A percentile compares a stretch with the other conserved stretches of the same genome.
phyloP scores from a whole-genome alignment of 176 grass and related monocot species.

The Lolium multiflorum region DNA sequence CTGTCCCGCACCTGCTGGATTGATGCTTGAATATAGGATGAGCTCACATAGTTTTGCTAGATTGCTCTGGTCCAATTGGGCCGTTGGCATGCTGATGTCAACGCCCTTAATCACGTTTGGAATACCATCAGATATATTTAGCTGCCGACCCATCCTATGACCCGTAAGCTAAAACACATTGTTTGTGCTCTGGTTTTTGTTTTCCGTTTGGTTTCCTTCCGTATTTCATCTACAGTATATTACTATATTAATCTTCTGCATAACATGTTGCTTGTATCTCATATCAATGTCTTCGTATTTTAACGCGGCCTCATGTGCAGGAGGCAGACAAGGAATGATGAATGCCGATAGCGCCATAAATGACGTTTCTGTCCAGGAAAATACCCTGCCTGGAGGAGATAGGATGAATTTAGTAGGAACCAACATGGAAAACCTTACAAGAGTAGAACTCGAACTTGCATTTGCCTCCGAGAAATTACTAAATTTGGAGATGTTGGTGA shows the following conservation, averaged over 20 bases:
- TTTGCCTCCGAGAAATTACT: conserved; percentile 87
- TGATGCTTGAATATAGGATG: not conserved
- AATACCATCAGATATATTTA: not conserved
- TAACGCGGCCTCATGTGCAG: conserved; percentile 24
- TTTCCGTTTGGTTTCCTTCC: not conserved
- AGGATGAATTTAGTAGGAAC: conserved; percentile 33
- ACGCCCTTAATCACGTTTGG: not conserved
- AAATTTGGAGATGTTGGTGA: conserved; percentile 84
- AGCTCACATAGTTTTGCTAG: not conserved
- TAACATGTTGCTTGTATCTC: not conserved
- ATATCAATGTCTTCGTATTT: not conserved
- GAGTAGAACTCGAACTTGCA: conserved; percentile 70
- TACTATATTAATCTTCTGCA: too few species aligned
- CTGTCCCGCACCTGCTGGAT: not conserved
- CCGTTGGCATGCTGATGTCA: not conserved
- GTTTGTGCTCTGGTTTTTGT: conserved; percentile 2
- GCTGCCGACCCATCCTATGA: not conserved
- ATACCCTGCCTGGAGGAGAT: conserved; percentile 8
- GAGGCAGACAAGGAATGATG: conserved; percentile 43
- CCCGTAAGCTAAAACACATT: not conserved
- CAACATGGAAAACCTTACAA: conserved; percentile 61
- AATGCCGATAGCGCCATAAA: conserved; percentile 27
- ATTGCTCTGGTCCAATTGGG: not conserved
- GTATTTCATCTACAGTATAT: not conserved
- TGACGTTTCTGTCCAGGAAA: conserved; percentile 41